These are phyloP conservation scores for Pistacia vera DNA, from an alignment of 345 rosid genomes.

Conservation along the genomic window DNA sequence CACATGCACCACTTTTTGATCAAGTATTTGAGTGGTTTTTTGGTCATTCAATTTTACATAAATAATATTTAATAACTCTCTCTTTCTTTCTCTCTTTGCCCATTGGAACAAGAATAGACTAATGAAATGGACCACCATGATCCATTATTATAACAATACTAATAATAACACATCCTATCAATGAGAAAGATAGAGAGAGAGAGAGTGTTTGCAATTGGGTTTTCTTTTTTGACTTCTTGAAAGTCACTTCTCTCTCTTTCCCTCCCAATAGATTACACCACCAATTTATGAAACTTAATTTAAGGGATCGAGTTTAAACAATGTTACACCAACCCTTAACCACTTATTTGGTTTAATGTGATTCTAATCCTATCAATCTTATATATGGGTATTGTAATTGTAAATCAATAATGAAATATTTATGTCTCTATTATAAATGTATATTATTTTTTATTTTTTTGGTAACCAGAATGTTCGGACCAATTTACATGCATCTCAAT, in stretches of 20 bases:
- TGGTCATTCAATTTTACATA: no score
- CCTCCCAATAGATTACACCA: slow-evolving; percentile 3
- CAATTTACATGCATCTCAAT: no score
- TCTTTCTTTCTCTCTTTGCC: background rate
- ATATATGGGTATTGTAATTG: background rate
- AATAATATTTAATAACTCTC: background rate
- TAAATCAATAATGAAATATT: background rate
- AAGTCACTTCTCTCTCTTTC: background rate
- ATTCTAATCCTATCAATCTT: background rate
- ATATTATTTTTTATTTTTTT: no score
- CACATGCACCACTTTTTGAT: slow-evolving; percentile 53
- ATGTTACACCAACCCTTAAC: slow-evolving; percentile 34
- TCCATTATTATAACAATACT: slow-evolving; percentile 8
- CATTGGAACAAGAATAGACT: slow-evolving; percentile 18
- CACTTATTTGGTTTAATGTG: slow-evolving; percentile 12
- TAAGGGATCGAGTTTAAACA: background rate
- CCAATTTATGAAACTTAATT: background rate
- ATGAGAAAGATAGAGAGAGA: background rate
- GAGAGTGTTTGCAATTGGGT: background rate
- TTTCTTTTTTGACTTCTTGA: slow-evolving; percentile 37
- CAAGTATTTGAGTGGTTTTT: slow-evolving; percentile 37
- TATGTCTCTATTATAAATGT: no score
- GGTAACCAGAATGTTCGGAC: no score
- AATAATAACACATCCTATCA: slow-evolving; percentile 22
- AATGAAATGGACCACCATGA: slow-evolving; percentile 24